Conservation (phyloP, 345 rosid genomes). For the Pistacia vera region DNA sequence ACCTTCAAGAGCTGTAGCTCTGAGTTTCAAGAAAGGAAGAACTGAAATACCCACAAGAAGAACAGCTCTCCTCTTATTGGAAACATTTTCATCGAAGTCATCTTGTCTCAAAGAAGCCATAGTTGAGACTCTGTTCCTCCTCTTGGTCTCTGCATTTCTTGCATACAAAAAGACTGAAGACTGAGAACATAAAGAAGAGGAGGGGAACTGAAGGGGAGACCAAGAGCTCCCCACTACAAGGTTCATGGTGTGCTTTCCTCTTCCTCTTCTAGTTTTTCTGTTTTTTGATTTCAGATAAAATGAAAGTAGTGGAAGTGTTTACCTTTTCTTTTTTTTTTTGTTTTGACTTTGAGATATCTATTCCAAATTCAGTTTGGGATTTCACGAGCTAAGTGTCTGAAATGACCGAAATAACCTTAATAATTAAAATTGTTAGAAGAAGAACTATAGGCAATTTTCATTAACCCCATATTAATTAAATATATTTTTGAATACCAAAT, state of each 20-base stretch:
- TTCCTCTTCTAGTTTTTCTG: neutral
- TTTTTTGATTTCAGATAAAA: neutral
- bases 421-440: neutral
- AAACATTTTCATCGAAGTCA: conserved; percentile 28
- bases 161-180: conserved; percentile 28
- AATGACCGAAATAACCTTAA: neutral
- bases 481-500: too few relatives aligned
- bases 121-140: conserved; percentile 29
- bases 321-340: neutral
- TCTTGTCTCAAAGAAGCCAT: conserved; percentile 42
- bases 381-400: neutral
- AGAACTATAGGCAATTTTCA: neutral
- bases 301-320: neutral
- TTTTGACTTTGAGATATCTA: neutral
- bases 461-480: too few relatives aligned
- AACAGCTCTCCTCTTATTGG: conserved; percentile 50
- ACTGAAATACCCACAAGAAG: conserved; percentile 68
- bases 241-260: neutral
- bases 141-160: conserved; percentile 40
- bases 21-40: conserved; percentile 62
- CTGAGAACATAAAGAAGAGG: conserved; percentile 36
- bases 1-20: conserved; percentile 47
- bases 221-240: conserved; percentile 44
- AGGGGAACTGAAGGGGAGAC: conserved; percentile 34
- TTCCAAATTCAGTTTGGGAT: neutral